These are phyloP conservation scores for Echeveria elegans DNA, from an alignment of 164 flowering plant species.

Conservation along the genomic window DNA sequence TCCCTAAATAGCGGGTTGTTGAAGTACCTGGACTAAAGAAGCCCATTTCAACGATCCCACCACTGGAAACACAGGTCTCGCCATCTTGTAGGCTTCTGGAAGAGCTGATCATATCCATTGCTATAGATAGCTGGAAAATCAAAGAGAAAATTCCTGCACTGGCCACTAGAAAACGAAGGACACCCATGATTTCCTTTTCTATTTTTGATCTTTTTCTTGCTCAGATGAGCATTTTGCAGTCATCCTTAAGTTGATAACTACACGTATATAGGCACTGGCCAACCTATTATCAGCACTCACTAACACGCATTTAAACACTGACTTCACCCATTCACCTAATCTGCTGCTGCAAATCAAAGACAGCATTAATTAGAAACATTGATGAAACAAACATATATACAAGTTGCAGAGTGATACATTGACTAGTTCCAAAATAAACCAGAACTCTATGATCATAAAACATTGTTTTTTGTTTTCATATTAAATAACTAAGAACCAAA, in stretches of 20 bases:
- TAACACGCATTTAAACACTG: background rate
- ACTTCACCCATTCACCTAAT: background rate
- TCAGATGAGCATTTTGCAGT: background rate
- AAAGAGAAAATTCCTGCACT: background rate
- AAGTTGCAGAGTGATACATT: background rate
- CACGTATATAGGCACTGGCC: background rate
- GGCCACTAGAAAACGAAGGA: background rate
- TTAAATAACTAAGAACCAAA: background rate
- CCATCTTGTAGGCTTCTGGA: conserved; percentile 10
- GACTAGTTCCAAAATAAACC: background rate
- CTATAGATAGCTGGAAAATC: background rate
- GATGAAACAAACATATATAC: background rate
- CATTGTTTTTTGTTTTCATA: background rate
- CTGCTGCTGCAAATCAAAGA: background rate
- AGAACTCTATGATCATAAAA: background rate
- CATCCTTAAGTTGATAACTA: background rate
- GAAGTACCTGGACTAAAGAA: conserved; percentile 37
- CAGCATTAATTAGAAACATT: background rate
- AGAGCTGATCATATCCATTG: background rate
- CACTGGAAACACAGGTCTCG: conserved; percentile 21
- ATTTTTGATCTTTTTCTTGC: background rate
- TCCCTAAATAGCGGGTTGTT: conserved; percentile 27
- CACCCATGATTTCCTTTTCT: background rate
- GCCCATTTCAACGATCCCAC: conserved; percentile 24
- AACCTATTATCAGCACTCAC: background rate